These are phyloP conservation scores for Magnolia sinica DNA, from an alignment of 164 flowering plant genomes.

Conservation along the genomic window DNA sequence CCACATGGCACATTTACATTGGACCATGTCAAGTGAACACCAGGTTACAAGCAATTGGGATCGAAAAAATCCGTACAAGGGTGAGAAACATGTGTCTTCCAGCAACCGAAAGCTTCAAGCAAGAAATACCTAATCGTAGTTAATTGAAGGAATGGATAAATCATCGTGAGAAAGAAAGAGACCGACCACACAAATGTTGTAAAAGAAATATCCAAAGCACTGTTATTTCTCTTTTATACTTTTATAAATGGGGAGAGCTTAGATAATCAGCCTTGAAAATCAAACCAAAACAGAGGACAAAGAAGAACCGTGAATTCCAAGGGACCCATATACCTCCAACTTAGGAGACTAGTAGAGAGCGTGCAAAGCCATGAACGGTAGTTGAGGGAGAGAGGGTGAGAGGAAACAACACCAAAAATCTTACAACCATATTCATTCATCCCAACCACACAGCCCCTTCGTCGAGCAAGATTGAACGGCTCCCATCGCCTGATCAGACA, in stretches of 20 bases:
- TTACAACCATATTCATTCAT: neutral
- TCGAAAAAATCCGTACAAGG: neutral
- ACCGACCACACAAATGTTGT: neutral
- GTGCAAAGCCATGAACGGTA: neutral
- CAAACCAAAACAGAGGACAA: neutral
- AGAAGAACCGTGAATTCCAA: neutral
- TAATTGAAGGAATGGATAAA: no score
- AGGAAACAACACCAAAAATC: neutral
- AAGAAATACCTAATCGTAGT: neutral
- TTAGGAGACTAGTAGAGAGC: neutral
- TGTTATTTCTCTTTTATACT: no score
- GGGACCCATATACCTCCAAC: neutral
- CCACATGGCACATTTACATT: no score
- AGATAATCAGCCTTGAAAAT: neutral
- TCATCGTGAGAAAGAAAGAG: neutral
- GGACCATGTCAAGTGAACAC: neutral
- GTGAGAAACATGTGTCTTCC: neutral
- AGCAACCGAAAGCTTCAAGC: neutral
- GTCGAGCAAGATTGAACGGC: neutral
- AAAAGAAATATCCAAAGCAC: no score
- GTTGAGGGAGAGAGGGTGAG: neutral
- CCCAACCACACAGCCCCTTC: neutral
- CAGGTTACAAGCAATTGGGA: neutral
- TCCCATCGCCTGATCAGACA: neutral
- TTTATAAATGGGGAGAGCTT: neutral